Evolutionary conservation across 176 grass and related monocot genomes (phyloP).

Genomic region (Aechmea fasciata): DNA sequence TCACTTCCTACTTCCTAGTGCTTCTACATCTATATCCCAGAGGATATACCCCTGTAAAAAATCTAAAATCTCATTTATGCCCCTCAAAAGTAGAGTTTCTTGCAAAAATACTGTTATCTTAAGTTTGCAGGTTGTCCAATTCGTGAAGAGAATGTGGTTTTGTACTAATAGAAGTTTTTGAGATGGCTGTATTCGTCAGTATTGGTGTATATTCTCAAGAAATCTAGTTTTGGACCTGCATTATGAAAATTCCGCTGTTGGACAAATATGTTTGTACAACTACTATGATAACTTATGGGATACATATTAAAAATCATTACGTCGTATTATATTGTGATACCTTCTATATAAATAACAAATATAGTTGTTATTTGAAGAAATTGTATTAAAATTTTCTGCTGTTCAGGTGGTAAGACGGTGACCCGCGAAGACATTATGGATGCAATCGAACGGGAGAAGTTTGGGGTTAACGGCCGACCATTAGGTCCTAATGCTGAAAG

Average conservation of each 20-base stretch:
- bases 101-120: no score
- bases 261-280: no score
- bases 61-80: not conserved
- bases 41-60: no score
- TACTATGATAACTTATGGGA: not conserved
- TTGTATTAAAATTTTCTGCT: constrained; percentile 14
- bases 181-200: no score
- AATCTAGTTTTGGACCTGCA: not conserved
- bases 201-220: no score
- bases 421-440: constrained; percentile 86
- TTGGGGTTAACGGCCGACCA: constrained; percentile 62
- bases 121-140: no score
- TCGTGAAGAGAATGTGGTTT: no score
- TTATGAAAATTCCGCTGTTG: not conserved
- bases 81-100: no score
- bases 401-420: constrained; percentile 47
- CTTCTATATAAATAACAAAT: constrained; percentile 8
- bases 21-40: no score
- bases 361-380: no score
- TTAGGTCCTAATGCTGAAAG: constrained; percentile 30
- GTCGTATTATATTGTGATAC: not conserved
- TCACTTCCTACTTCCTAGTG: not conserved
- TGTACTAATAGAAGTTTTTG: no score
- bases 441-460: constrained; percentile 95
- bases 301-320: not conserved